Evolutionary conservation across 2,329 filamentous ascomycete species (phyloP).

Genomic region (Fusarium guadeloupense): DNA sequence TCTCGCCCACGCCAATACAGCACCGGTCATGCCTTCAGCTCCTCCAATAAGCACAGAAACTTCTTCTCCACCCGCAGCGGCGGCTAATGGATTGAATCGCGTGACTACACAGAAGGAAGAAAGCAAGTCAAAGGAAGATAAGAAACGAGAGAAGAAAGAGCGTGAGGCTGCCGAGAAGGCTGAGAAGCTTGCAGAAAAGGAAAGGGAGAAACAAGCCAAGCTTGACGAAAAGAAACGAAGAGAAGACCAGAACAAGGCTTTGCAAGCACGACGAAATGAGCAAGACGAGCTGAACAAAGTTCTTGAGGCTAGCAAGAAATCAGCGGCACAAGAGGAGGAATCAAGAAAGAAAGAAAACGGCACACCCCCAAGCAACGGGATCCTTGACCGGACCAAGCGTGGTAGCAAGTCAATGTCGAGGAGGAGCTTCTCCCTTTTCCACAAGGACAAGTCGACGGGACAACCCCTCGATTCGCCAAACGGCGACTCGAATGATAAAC

Average conservation of each 20-base stretch:
- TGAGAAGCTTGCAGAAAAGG: constrained; percentile 59
- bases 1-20: constrained; percentile 73
- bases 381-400: constrained; percentile 73
- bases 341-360: constrained; percentile 53
- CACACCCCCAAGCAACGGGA: constrained; percentile 50
- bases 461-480: constrained; percentile 37
- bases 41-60: constrained; percentile 18
- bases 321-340: constrained; percentile 63
- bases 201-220: constrained; percentile 54
- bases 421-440: constrained; percentile 75
- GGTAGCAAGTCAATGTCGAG: constrained; percentile 82
- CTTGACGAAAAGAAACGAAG: constrained; percentile 54
- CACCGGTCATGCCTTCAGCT: constrained; percentile 54
- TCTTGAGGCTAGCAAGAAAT: constrained; percentile 72
- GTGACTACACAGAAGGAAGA: constrained; percentile 42
- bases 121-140: constrained; percentile 66
- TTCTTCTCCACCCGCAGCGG: constrained; percentile 23
- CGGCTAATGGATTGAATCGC: constrained; percentile 32
- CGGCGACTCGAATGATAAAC: constrained; percentile 50
- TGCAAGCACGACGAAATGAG: constrained; percentile 62
- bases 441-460: constrained; percentile 58
- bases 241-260: constrained; percentile 65
- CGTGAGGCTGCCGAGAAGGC: constrained; percentile 65
- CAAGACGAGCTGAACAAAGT: constrained; percentile 70
- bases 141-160: constrained; percentile 75